A percentile compares a stretch with the other conserved stretches of the same genome.
phyloP scores from a whole-genome alignment of 768 basidiomycete species.

The Lactarius sp. region DNA sequence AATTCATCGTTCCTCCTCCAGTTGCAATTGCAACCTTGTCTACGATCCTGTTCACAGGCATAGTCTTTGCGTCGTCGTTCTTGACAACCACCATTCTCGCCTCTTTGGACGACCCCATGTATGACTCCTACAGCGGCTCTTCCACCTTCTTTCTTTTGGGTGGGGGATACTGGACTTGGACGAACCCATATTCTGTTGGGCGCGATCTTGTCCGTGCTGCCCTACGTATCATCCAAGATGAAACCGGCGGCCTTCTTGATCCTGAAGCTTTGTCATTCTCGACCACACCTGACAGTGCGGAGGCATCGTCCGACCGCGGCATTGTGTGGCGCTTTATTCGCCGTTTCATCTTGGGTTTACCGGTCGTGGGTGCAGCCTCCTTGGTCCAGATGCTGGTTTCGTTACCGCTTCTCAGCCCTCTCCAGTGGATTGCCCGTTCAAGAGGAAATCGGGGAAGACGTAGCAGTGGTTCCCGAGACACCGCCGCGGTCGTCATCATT shows the following conservation, averaged over 20 bases:
- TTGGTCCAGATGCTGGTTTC: constrained; percentile 67
- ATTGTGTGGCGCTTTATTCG: constrained; percentile 53
- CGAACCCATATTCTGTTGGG: constrained; percentile 23
- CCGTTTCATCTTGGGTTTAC: constrained; percentile 73
- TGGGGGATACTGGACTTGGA: constrained; percentile 20
- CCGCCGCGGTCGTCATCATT: constrained; percentile 62
- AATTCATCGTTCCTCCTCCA: constrained; percentile 31
- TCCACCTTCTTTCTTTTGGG: constrained; percentile 5
- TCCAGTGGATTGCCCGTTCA: constrained; percentile 67
- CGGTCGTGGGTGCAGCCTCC: constrained; percentile 72
- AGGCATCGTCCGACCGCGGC: constrained; percentile 32
- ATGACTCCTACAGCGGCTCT: constrained; percentile 8
- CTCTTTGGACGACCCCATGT: constrained; percentile 16
- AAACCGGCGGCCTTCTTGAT: constrained; percentile 23
- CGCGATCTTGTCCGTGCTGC: constrained; percentile 26
- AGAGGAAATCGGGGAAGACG: constrained; percentile 53
- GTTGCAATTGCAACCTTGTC: constrained; percentile 50
- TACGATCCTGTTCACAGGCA: constrained; percentile 22
- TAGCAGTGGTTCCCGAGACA: constrained; percentile 45
- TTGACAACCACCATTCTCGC: constrained; percentile 23
- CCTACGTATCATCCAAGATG: constrained; percentile 25
- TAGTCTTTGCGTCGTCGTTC: constrained; percentile 24
- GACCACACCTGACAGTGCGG: background rate
- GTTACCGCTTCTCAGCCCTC: constrained; percentile 56
- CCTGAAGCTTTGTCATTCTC: constrained; percentile 36